phyloP scores from a whole-genome alignment of 1,139 yeast species.

The Groenewaldozyma auringiensis region DNA sequence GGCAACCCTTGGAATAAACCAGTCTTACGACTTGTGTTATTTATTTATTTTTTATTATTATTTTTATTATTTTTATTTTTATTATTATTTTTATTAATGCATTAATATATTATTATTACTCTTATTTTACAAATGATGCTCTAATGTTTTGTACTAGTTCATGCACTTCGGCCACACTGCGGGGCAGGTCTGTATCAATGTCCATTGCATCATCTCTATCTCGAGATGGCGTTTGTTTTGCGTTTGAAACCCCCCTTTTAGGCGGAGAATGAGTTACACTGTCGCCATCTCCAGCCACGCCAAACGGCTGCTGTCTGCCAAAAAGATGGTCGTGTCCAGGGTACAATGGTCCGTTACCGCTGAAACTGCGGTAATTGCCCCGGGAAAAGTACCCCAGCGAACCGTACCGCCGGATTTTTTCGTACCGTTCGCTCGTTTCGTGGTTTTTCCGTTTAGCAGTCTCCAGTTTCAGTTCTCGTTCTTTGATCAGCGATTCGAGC shows the following conservation, averaged over 20 bases:
- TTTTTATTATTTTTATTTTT: neutral
- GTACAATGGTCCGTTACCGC: neutral
- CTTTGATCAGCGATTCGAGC: neutral
- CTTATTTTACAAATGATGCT: neutral
- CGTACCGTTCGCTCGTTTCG: neutral
- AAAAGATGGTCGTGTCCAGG: neutral
- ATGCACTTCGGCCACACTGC: neutral
- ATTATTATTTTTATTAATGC: neutral
- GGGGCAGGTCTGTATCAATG: neutral
- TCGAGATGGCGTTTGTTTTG: no score
- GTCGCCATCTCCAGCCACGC: no score
- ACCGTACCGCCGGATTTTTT: neutral
- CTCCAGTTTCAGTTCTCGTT: neutral
- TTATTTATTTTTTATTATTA: neutral
- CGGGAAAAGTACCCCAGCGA: neutral
- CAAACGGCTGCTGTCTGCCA: no score
- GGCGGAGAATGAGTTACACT: no score
- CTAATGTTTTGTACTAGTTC: neutral
- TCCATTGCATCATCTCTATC: no score
- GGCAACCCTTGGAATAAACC: neutral
- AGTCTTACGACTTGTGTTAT: neutral
- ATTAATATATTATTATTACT: conserved; percentile 1
- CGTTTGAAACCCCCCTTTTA: no score
- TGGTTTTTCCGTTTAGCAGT: neutral
- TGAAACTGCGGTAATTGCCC: neutral